Conservation (phyloP, 768 basidiomycete species). For the Collybia sordida region DNA sequence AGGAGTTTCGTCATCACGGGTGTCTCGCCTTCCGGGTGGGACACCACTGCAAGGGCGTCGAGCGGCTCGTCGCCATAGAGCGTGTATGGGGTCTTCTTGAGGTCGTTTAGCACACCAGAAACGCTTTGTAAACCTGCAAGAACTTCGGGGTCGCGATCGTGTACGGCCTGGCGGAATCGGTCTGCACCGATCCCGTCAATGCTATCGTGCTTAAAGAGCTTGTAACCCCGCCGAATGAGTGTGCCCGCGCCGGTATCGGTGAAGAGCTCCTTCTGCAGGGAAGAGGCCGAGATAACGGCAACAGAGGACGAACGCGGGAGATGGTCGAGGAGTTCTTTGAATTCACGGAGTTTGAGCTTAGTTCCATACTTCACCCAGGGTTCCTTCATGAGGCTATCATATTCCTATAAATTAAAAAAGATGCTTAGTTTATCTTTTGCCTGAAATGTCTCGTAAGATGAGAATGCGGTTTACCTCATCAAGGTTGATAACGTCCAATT, state of each 20-base stretch:
- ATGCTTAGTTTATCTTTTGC: no score
- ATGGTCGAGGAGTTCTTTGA: slow-evolving; percentile 98
- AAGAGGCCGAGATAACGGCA: slow-evolving; percentile 91
- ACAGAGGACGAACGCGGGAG: slow-evolving; percentile 98
- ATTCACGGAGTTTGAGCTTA: slow-evolving; percentile 97
- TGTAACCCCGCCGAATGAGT: slow-evolving; percentile 97
- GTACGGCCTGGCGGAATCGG: slow-evolving; percentile 90
- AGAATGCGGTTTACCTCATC: slow-evolving; percentile 72
- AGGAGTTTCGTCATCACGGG: slow-evolving; percentile 95
- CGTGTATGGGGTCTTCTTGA: slow-evolving; percentile 84
- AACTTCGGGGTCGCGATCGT: slow-evolving; percentile 94
- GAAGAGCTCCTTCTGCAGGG: slow-evolving; percentile 96
- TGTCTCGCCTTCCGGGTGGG: slow-evolving; percentile 83
- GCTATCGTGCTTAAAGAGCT: slow-evolving; percentile 86
- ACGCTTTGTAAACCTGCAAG: slow-evolving; percentile 81
- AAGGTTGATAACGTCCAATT: slow-evolving; percentile 93
- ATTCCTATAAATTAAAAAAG: slow-evolving; percentile 66
- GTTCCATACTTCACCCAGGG: slow-evolving; percentile 99
- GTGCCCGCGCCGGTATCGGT: slow-evolving; percentile 98
- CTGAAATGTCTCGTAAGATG: no score
- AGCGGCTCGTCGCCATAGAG: slow-evolving; percentile 99
- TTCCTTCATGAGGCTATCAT: slow-evolving; percentile 94
- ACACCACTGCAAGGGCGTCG: slow-evolving; percentile 92
- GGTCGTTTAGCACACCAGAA: slow-evolving; percentile 78
- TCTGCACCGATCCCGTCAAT: slow-evolving; percentile 89